Evolutionary conservation across 73 alveolate genomes (phyloP).

Genomic region (Stentor roeselii): DNA sequence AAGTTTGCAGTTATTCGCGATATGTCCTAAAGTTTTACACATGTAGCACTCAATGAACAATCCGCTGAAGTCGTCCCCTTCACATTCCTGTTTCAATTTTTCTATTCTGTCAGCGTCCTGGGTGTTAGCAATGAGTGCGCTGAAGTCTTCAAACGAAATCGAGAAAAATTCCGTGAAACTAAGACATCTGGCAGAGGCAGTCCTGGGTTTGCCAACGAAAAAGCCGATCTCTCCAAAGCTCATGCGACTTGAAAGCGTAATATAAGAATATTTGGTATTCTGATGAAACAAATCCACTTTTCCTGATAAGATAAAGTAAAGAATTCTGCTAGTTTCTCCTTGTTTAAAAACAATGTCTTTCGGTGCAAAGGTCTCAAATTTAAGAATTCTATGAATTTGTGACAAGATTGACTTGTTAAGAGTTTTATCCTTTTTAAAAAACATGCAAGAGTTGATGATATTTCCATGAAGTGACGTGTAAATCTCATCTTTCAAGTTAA

Average conservation of each 20-base stretch:
- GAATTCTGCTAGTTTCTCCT: constrained; percentile 14
- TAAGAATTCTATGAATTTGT: not conserved
- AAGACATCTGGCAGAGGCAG: not conserved
- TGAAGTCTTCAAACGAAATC: not conserved
- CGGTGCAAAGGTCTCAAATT: not conserved
- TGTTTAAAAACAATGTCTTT: not conserved
- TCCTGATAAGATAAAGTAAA: constrained; percentile 10
- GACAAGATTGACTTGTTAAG: not conserved
- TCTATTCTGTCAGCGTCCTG: not conserved
- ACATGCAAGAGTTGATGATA: constrained; percentile 6
- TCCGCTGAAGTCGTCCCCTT: not conserved
- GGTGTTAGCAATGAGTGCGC: not conserved
- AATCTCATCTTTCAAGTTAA: not conserved
- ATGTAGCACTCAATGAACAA: not conserved
- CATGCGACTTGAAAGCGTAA: not conserved
- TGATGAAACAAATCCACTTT: not conserved
- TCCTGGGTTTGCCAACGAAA: not conserved
- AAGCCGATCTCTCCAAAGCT: constrained; percentile 21
- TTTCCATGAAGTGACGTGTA: not conserved
- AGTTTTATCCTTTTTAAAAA: not conserved
- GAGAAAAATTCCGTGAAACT: constrained; percentile 20
- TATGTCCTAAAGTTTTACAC: constrained; percentile 1
- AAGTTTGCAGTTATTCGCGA: not conserved
- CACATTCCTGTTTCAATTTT: not conserved
- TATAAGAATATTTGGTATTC: not conserved